Base-by-base conservation (phyloP, 208 protist genomes). In the Leptomonas pyrrhocoris region DNA sequence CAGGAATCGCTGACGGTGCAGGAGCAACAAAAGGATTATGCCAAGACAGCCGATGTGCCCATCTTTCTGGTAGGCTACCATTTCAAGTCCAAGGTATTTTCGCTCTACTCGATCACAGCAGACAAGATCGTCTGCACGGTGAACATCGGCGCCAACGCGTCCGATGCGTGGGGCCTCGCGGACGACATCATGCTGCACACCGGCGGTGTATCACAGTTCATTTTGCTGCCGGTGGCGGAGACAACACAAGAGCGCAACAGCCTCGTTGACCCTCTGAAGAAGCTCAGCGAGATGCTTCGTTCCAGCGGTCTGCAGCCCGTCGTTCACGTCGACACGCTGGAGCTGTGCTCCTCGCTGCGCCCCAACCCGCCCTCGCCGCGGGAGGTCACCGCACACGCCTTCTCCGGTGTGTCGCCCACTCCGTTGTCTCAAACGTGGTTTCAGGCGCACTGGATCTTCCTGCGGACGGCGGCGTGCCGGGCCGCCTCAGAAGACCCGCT, bases 381-480 rank as follows among this genome's bases (percentile, higher is more conserved):
- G 23, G 69, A 77, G 23, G 62, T 84, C 16, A 66, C 69, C 27
- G 58, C 36, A 0, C 51, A 71, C 25, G 76, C 59, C 2, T 19
- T 61, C 12, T 60, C 68, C 19, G 73, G 56, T 31, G 53, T 63
- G 4, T 43, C 68, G 12, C 58, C 79, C 9, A 50, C 68, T 12
- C 73, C 83, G 23, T 61, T 82, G 27, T 68, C 69, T 13, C 70
- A 68, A 21, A 38, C 23, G 13, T 90, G 78, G 79, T 91, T 89
- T 55, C 83, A 79, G 45, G 78, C 67, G 7, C 77, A 86, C 31
- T 93, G 87, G 88, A 58, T 74, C 0, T 79, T 85, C 28, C 66
- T 96, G 40, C 88, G 88, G 59, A 86, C 88, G 18, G 66, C 89
- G 38, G 82, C 84, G 13, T 96, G 85, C 77, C 50, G 74, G 7